Evolutionary conservation across 2,329 filamentous ascomycete species (phyloP).

Genomic region (Amauroascus verrucosus): DNA sequence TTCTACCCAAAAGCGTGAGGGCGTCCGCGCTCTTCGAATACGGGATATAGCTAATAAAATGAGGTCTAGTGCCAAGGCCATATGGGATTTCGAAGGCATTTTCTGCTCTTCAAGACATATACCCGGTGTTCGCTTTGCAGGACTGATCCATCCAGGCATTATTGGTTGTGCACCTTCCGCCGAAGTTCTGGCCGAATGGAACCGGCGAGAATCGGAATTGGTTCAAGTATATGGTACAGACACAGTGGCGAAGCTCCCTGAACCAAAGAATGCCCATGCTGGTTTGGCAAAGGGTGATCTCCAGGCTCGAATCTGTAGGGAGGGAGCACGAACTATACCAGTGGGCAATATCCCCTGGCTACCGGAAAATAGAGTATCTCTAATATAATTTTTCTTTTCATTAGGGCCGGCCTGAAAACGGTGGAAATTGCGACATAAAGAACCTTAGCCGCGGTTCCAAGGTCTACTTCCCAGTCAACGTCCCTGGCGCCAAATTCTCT

Average conservation of each 20-base stretch:
- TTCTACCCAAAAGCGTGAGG: constrained; percentile 67
- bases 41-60: neutral
- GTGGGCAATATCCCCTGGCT: too few species aligned
- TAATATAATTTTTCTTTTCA: neutral
- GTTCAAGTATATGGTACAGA: constrained; percentile 55
- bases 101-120: constrained; percentile 80
- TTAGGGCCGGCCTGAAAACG: constrained; percentile 65
- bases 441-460: constrained; percentile 70
- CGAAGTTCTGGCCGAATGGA: constrained; percentile 72
- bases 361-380: too few species aligned
- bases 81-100: constrained; percentile 69
- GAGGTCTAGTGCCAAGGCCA: constrained; percentile 50
- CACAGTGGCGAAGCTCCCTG: constrained; percentile 66
- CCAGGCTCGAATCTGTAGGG: constrained; percentile 57
- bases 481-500: constrained; percentile 75
- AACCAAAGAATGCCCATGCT: constrained; percentile 61
- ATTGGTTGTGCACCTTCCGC: constrained; percentile 76
- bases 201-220: constrained; percentile 68
- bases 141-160: constrained; percentile 85
- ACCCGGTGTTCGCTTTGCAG: constrained; percentile 75
- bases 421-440: constrained; percentile 88
- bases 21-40: constrained; percentile 18
- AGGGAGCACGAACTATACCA: constrained; percentile 78
- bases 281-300: constrained; percentile 50
- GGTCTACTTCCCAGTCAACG: constrained; percentile 79